Evolutionary conservation across 345 rosid species (phyloP), one percentile per base, ranked within the genome.

Genomic region (Erodium maritimum): DNA sequence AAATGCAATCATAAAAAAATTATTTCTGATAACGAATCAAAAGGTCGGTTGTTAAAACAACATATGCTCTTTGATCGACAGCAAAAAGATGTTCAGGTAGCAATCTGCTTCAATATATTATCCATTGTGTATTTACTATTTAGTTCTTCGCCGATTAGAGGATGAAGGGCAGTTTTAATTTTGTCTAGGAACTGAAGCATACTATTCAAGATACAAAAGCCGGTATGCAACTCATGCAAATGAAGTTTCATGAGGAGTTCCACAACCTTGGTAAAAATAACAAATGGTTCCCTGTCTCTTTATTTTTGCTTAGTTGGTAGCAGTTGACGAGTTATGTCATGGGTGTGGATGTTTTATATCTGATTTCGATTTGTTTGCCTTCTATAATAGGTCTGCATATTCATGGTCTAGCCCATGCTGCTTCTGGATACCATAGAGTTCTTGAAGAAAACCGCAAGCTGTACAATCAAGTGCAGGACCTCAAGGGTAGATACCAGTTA

Each of bases 381-480:
- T 62, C 70, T 21, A 52, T 67, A 19, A 19, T 63, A 93, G 97
- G 97, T 55, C 59, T 80, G 80, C 99, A 83, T 61, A 63, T 93
- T 65, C 94, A 85, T 57, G 85, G 96, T 48, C 81, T 93, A 62
- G 88, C 95, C 62, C 83, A 83, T 77, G 99, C 99, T 68, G 96
- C 95, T 62, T 86, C 94, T 34, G 89, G 99, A 60, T 93, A 93
- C 69, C 95, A 88, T 61, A 79, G 80, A 66, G 95, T 93, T 70
- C 82, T 88, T 57, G 95, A 89, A 63, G 99, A 93, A 70, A 93
- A 93, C 69, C 89, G 99, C 52, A 93, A 82, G 71, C 84, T 93
- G 18, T 93, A 93, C 73, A 93, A 89, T 72, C 91, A 83, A 65
- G 96, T 93, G 65, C 96, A 89, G 70, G 99, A 93, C 63, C 99